Evolutionary conservation across 1,284 basidiomycete genomes (phyloP).

Genomic region (Inonotus hispidus): DNA sequence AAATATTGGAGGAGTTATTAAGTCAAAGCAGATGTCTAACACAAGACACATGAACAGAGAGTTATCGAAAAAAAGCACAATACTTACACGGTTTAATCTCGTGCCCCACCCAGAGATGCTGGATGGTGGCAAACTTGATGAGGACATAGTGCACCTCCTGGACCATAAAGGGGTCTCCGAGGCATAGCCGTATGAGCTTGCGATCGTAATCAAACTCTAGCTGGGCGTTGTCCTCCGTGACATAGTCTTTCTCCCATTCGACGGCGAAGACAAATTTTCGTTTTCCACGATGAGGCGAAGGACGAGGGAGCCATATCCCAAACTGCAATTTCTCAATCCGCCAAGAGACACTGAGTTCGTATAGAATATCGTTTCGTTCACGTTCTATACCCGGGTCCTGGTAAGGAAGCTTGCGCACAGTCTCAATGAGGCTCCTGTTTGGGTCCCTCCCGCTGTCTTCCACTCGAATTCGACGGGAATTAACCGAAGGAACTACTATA

Average conservation of each 20-base stretch:
- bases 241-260: constrained; percentile 51
- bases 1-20: constrained; percentile 53
- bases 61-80: not conserved
- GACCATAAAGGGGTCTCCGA: constrained; percentile 51
- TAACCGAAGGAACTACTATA: constrained; percentile 37
- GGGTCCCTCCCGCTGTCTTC: constrained; percentile 22
- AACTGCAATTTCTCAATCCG: constrained; percentile 58
- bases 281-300: constrained; percentile 17
- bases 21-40: constrained; percentile 60
- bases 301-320: constrained; percentile 38
- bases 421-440: constrained; percentile 26
- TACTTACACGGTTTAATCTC: constrained; percentile 41
- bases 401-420: constrained; percentile 54
- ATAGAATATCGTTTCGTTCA: constrained; percentile 41
- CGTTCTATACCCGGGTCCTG: constrained; percentile 55
- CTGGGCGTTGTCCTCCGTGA: constrained; percentile 41
- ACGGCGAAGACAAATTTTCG: constrained; percentile 46
- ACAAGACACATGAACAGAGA: constrained; percentile 4
- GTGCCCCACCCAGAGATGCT: constrained; percentile 50
- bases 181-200: constrained; percentile 56
- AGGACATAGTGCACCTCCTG: constrained; percentile 44
- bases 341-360: constrained; percentile 38
- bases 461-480: constrained; percentile 29
- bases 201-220: constrained; percentile 60
- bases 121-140: constrained; percentile 52